These are phyloP conservation scores for Aspergillus cristatus DNA, from an alignment of 495 filamentous ascomycete species.

Conservation along the genomic window DNA sequence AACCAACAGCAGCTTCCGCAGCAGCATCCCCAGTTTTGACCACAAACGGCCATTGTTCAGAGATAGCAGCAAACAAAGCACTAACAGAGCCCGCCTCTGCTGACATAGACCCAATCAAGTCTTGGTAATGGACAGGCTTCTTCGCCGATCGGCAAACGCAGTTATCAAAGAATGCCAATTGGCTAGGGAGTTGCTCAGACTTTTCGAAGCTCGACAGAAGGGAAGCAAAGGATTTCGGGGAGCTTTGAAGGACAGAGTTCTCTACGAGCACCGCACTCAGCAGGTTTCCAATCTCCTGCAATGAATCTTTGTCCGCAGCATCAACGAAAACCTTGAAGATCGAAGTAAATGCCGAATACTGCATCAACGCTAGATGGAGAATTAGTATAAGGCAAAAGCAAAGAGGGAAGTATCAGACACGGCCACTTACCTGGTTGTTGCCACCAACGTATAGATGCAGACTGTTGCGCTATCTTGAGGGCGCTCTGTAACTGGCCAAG, in stretches of 20 bases:
- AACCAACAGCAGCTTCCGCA: constrained; percentile 32
- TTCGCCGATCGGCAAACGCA: constrained; percentile 61
- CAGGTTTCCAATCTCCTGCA: constrained; percentile 24
- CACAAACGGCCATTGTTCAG: constrained; percentile 71
- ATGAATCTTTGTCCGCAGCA: constrained; percentile 25
- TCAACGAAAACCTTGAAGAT: constrained; percentile 33
- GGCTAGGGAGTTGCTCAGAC: constrained; percentile 17
- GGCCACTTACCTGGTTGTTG: constrained; percentile 45
- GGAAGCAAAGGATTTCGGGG: constrained; percentile 23
- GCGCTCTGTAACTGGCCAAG: constrained; percentile 66
- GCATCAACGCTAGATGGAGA: constrained; percentile 27
- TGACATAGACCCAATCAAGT: constrained; percentile 29
- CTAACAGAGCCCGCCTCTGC: constrained; percentile 30
- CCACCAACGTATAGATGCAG: constrained; percentile 78
- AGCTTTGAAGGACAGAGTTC: constrained; percentile 24
- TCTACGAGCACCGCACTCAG: constrained; percentile 27
- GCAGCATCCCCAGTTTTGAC: constrained; percentile 35
- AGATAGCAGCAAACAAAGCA: constrained; percentile 51
- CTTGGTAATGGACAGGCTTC: constrained; percentile 66
- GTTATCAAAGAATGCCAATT: constrained; percentile 64
- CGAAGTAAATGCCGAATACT: constrained; percentile 38
- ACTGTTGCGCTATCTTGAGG: constrained; percentile 65
- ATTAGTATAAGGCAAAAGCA: constrained; percentile 3
- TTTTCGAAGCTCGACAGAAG: constrained; percentile 37
- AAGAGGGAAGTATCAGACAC: not conserved